These are phyloP conservation scores for Cornus kousa DNA, from an alignment of 148 eudicot species.

Conservation along the genomic window DNA sequence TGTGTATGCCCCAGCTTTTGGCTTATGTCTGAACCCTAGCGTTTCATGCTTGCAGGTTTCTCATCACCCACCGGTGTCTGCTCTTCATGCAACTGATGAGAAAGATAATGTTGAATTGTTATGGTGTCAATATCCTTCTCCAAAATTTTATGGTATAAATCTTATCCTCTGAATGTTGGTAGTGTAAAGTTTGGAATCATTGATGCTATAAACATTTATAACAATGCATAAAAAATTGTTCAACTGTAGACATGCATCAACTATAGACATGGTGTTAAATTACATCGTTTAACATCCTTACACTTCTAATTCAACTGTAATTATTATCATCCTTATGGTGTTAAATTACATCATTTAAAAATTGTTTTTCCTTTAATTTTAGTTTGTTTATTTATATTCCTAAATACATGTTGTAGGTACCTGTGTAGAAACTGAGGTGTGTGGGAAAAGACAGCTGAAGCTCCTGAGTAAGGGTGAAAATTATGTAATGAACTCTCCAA, in stretches of 20 bases:
- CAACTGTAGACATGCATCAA: too few relatives aligned
- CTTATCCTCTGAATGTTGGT: not conserved
- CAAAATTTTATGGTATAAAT: conserved; percentile 59
- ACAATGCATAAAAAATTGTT: too few relatives aligned
- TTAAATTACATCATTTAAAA: too few relatives aligned
- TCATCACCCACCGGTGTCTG: conserved; percentile 84
- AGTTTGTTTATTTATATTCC: not conserved
- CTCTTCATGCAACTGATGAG: conserved; percentile 77
- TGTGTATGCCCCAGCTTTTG: not conserved
- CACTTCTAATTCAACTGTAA: too few relatives aligned
- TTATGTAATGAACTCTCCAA: conserved; percentile 64
- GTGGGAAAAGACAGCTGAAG: conserved; percentile 51
- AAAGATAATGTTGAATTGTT: conserved; percentile 49
- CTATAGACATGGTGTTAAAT: too few relatives aligned
- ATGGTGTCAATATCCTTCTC: conserved; percentile 62
- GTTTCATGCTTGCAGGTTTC: conserved; percentile 55
- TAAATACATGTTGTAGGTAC: conserved; percentile 38
- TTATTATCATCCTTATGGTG: too few relatives aligned
- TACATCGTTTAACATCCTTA: too few relatives aligned
- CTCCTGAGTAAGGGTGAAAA: conserved; percentile 51
- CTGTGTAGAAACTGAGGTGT: conserved; percentile 51
- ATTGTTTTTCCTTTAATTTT: not conserved
- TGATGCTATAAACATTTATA: too few relatives aligned
- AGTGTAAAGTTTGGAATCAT: not conserved
- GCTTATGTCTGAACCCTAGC: not conserved